phyloP scores from a whole-genome alignment of 139 green algal genomes.

The Chlamydomonas sp. region DNA sequence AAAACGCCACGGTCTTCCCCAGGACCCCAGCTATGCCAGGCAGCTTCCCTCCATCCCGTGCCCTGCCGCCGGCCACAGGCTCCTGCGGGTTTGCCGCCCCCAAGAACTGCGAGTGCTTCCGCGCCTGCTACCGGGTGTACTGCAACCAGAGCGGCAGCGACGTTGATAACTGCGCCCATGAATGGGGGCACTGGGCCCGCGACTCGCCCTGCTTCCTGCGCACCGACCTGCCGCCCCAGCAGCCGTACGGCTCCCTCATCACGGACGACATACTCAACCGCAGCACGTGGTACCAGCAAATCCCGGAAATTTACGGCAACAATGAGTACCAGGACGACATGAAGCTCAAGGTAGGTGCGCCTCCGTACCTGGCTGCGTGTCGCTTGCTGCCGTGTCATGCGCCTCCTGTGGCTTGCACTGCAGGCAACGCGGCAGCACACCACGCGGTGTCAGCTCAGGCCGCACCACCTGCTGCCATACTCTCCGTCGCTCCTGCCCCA shows the following conservation, averaged over 20 bases:
- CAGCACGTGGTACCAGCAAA: constrained; percentile 17
- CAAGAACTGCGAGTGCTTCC: constrained; percentile 29
- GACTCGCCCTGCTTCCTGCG: background rate
- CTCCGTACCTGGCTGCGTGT: no score
- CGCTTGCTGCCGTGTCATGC: no score
- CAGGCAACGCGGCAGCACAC: no score
- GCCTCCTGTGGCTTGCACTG: no score
- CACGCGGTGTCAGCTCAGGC: no score
- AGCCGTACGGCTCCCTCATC: background rate
- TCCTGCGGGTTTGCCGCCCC: constrained; percentile 17
- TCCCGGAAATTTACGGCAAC: background rate
- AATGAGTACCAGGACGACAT: no score
- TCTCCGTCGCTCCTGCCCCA: no score
- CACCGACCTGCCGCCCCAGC: background rate
- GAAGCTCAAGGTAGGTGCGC: no score
- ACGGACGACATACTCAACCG: background rate
- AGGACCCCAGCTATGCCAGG: no score
- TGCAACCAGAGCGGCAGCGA: background rate
- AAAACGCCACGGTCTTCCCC: no score
- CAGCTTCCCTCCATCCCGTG: no score
- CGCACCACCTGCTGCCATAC: no score
- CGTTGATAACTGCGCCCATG: background rate
- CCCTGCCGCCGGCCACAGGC: background rate
- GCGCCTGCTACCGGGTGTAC: background rate
- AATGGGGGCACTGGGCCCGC: background rate